These are phyloP conservation scores for Termitomyces sp. DNA, from an alignment of 768 basidiomycete genomes.

Conservation along the genomic window DNA sequence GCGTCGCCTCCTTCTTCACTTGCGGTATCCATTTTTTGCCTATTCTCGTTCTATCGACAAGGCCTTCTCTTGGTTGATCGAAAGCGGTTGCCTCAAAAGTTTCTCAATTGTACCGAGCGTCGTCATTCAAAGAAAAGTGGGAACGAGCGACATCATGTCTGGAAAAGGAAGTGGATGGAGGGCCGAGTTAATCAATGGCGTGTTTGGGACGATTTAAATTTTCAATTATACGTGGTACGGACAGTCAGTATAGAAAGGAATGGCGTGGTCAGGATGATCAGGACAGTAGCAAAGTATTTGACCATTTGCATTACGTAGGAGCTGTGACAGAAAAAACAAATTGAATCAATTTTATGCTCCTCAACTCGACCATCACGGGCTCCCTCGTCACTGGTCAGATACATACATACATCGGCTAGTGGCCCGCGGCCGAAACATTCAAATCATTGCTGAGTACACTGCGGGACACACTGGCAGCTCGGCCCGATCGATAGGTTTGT, in stretches of 20 bases:
- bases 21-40: slow-evolving; percentile 64
- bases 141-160: slow-evolving; percentile 50
- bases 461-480: too few relatives aligned
- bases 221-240: not conserved
- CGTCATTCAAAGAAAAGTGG: slow-evolving; percentile 60
- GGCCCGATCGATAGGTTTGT: not conserved
- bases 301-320: too few relatives aligned
- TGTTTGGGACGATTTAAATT: slow-evolving; percentile 28
- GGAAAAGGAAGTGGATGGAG: slow-evolving; percentile 57
- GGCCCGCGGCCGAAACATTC: not conserved
- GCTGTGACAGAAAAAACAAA: too few relatives aligned
- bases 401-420: too few relatives aligned
- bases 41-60: slow-evolving; percentile 79
- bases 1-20: slow-evolving; percentile 52
- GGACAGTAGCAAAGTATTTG: too few relatives aligned
- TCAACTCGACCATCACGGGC: too few relatives aligned
- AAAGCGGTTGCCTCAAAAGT: slow-evolving; percentile 48
- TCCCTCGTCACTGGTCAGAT: too few relatives aligned
- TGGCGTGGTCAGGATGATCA: too few relatives aligned
- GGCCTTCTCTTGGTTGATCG: slow-evolving; percentile 65
- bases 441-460: not conserved
- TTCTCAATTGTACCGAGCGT: slow-evolving; percentile 70
- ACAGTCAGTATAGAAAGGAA: not conserved
- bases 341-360: too few relatives aligned
- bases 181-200: slow-evolving; percentile 44